Evolutionary conservation across 371 early-diverging fungal species (phyloP).

Genomic region (Ordospora colligata): DNA sequence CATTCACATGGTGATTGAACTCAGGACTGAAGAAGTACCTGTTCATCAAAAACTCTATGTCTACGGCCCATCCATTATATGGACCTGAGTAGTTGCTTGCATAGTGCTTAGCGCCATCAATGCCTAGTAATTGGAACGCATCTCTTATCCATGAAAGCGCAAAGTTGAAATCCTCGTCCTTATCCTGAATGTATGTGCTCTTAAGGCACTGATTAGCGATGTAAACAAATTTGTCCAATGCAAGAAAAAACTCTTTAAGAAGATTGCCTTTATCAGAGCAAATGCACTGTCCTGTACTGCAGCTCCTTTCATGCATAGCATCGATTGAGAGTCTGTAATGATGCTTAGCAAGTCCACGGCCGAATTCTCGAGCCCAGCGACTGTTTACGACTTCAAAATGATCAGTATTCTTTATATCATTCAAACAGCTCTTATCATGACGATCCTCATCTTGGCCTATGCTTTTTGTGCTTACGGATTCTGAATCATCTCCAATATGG

Average conservation of each 20-base stretch:
- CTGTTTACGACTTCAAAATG: too few species aligned
- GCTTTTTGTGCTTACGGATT: too few species aligned
- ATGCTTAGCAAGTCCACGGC: too few species aligned
- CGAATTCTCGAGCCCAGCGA: too few species aligned
- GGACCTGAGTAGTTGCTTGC: background rate
- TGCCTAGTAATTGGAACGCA: constrained; percentile 2
- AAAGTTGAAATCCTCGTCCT: constrained; percentile 13
- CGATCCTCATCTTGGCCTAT: too few species aligned
- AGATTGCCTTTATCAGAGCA: background rate
- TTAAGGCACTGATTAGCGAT: constrained; percentile 8
- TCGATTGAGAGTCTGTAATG: too few species aligned
- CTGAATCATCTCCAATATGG: too few species aligned
- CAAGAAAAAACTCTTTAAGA: background rate
- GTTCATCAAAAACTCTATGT: constrained; percentile 6
- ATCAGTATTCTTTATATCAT: too few species aligned
- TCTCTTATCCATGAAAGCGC: background rate
- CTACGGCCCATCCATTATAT: background rate
- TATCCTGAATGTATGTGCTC: background rate
- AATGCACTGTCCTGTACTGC: too few species aligned
- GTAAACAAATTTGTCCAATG: background rate
- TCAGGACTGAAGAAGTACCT: constrained; percentile 5
- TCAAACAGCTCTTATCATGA: too few species aligned
- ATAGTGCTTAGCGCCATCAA: background rate
- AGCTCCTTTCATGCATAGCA: too few species aligned
- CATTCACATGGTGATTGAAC: constrained; percentile 1